Evolutionary conservation across 352 stramenopile genomes (phyloP).

Genomic region (Globisporangium parvum): DNA sequence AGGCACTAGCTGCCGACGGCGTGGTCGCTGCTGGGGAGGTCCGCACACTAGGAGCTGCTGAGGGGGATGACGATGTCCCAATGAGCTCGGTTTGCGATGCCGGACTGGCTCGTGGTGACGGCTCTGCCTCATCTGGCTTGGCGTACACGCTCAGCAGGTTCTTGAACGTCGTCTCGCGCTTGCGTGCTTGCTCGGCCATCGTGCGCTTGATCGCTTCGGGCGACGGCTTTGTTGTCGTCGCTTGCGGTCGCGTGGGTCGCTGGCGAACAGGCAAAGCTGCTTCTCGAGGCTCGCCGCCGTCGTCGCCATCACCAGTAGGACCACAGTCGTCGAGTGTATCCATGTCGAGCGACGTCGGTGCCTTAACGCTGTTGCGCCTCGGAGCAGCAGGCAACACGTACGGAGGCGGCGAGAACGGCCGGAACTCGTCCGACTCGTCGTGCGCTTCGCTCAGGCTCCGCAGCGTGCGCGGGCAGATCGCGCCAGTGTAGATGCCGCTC

Average conservation of each 20-base stretch:
- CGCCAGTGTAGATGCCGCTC: constrained; percentile 41
- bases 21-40: not conserved
- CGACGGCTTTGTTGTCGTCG: not conserved
- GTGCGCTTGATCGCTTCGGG: constrained; percentile 13
- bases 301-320: not conserved
- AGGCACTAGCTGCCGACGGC: constrained; percentile 7
- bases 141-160: constrained; percentile 10
- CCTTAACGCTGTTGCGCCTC: not conserved
- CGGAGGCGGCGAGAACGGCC: not conserved
- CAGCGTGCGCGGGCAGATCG: constrained; percentile 32
- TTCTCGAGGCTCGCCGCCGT: not conserved
- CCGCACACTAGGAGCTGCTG: not conserved
- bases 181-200: constrained; percentile 11
- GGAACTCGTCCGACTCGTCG: constrained; percentile 6
- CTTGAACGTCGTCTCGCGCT: constrained; percentile 18
- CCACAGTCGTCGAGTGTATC: not conserved
- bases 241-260: not conserved
- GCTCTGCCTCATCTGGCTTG: not conserved
- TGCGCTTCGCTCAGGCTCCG: constrained; percentile 5
- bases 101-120: no score
- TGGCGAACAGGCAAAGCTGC: not conserved
- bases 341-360: not conserved
- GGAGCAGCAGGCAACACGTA: not conserved
- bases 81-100: constrained; percentile 7
- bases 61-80: not conserved